phyloP scores from a whole-genome alignment of 257 asterid species.

The Lithospermum erythrorhizon region DNA sequence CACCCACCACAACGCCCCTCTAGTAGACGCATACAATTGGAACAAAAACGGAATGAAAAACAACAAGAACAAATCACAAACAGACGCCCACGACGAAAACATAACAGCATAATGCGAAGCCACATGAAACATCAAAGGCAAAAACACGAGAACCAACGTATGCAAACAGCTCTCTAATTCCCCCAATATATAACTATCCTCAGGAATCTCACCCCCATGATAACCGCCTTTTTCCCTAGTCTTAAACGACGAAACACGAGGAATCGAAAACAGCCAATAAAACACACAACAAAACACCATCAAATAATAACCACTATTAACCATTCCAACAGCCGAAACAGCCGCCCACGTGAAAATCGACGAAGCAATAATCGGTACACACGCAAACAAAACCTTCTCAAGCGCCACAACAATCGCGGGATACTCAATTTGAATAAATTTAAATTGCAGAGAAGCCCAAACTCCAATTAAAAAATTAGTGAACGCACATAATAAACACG shows the following conservation, averaged over 20 bases:
- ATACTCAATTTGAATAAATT: conserved; percentile 91
- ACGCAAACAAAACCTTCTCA: conserved; percentile 81
- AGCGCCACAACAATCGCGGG: conserved; percentile 85
- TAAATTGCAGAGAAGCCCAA: conserved; percentile 93
- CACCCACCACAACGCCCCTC: conserved; percentile 98
- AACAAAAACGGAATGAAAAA: conserved; percentile 77
- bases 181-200: conserved; percentile 61
- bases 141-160: conserved; percentile 65
- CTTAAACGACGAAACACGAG: conserved; percentile 73
- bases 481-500: conserved; percentile 57
- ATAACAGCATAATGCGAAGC: conserved; percentile 63
- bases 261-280: conserved; percentile 92
- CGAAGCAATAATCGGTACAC: conserved; percentile 62
- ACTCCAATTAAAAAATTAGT: conserved; percentile 80
- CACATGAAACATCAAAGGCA: conserved; percentile 61
- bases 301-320: conserved; percentile 73
- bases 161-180: conserved; percentile 89
- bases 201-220: conserved; percentile 41
- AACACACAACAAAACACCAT: conserved; percentile 77
- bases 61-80: conserved; percentile 74
- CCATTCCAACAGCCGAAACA: conserved; percentile 84
- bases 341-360: conserved; percentile 90
- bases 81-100: conserved; percentile 53
- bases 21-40: conserved; percentile 86
- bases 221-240: conserved; percentile 45